Percentiles rank a stretch among this genome's conserved stretches.
Conservation (phyloP, 2,329 filamentous ascomycete species). For the Cercospora brassicicola region DNA sequence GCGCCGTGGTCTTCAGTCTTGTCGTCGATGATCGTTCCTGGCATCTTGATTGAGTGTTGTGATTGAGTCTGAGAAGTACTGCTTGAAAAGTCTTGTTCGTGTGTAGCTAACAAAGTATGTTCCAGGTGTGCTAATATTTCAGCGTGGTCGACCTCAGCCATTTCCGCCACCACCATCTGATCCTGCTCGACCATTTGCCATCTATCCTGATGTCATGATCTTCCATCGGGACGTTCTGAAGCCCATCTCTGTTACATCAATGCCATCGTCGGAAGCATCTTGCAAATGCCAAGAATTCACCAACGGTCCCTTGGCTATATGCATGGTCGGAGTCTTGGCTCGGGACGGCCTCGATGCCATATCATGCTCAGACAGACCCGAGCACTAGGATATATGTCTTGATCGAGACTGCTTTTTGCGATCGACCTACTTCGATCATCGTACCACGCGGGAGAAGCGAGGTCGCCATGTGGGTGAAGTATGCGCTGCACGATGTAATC, state of each 20-base stretch:
- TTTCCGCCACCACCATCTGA: background rate
- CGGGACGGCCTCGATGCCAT: background rate
- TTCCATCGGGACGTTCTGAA: background rate
- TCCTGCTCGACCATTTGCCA: background rate
- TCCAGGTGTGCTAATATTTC: background rate
- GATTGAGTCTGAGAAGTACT: background rate
- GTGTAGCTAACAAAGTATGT: background rate
- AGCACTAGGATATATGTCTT: background rate
- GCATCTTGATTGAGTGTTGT: background rate
- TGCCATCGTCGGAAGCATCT: background rate
- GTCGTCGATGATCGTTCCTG: background rate
- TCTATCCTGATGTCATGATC: background rate
- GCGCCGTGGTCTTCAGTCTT: background rate
- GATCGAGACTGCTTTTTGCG: background rate
- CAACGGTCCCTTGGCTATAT: background rate
- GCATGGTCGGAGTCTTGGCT: background rate
- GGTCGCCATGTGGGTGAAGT: background rate
- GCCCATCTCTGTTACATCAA: background rate
- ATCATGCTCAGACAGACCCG: background rate
- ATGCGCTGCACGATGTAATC: background rate
- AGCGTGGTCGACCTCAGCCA: background rate
- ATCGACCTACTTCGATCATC: background rate
- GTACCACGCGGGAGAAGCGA: background rate
- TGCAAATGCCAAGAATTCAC: background rate
- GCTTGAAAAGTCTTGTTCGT: background rate